Percentiles rank a stretch among this genome's conserved stretches.
Evolutionary conservation across 345 rosid genomes (phyloP).

Genomic region (Luvunga scandens): DNA sequence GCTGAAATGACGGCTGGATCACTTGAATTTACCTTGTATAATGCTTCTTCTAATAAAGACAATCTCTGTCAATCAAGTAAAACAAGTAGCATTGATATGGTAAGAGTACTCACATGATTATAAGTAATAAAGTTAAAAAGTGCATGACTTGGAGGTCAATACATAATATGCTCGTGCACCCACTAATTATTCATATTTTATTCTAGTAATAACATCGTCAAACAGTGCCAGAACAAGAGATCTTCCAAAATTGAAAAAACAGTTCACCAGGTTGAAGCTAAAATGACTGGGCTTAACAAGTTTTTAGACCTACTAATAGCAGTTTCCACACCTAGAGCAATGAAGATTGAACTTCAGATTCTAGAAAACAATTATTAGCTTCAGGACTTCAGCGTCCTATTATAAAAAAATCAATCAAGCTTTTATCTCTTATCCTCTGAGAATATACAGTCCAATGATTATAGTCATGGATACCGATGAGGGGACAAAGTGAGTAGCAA

Average conservation of each 20-base stretch:
- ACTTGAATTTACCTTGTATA: slow-evolving; percentile 41
- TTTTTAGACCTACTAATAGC: not conserved
- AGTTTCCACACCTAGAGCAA: not conserved
- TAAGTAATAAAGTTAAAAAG: not conserved
- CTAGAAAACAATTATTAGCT: not conserved
- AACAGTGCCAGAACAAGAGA: not conserved
- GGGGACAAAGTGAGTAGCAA: slow-evolving; percentile 84
- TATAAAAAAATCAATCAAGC: not conserved
- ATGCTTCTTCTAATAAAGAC: slow-evolving; percentile 54
- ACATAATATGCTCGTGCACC: no score
- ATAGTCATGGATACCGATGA: slow-evolving; percentile 39
- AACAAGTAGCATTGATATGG: not conserved
- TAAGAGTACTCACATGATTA: not conserved
- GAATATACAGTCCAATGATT: not conserved
- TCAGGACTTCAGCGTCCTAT: not conserved
- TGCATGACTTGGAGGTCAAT: not conserved
- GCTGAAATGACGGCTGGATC: slow-evolving; percentile 50
- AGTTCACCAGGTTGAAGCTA: not conserved
- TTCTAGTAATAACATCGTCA: not conserved
- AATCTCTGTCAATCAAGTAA: slow-evolving; percentile 48
- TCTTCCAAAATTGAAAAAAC: not conserved
- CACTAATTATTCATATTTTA: no score
- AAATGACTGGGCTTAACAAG: not conserved
- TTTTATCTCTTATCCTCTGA: not conserved
- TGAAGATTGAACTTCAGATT: not conserved